Conservation (phyloP, 257 asterid species). For the Solanum sejunctum region DNA sequence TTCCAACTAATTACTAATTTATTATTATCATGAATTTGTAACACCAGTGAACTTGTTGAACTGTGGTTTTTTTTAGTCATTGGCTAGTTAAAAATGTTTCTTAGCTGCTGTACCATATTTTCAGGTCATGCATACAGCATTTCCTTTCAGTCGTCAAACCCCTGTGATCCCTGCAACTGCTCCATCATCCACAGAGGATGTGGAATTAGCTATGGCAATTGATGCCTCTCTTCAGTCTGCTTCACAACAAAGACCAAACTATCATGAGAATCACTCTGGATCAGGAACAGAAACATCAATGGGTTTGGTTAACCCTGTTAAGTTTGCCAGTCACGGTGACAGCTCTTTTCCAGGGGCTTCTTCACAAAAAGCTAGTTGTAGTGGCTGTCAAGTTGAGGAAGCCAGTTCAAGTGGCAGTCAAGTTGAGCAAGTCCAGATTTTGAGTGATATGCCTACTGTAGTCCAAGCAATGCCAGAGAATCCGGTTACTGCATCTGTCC, state of each 20-base stretch:
- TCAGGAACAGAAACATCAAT: constrained; percentile 27
- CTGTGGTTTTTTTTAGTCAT: neutral
- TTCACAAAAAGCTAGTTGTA: constrained; percentile 13
- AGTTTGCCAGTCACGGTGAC: constrained; percentile 7
- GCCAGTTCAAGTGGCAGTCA: constrained; percentile 16
- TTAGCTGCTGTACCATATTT: neutral
- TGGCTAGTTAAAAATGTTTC: neutral
- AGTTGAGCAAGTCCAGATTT: constrained; percentile 11
- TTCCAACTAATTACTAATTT: neutral
- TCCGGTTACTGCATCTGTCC: constrained; percentile 17
- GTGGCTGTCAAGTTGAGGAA: constrained; percentile 19
- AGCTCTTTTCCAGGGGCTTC: constrained; percentile 14
- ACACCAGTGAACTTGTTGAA: neutral
- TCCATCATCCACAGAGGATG: constrained; percentile 43
- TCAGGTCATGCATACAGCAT: constrained; percentile 45
- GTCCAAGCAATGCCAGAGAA: constrained; percentile 13
- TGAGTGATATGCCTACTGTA: constrained; percentile 3
- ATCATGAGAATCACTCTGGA: constrained; percentile 14
- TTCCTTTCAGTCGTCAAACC: constrained; percentile 34
- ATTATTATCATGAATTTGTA: neutral
- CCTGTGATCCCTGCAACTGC: constrained; percentile 43
- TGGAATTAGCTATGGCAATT: constrained; percentile 48
- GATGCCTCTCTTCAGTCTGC: constrained; percentile 57
- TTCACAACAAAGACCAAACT: constrained; percentile 16
- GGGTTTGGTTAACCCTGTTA: constrained; percentile 12